phyloP scores from a whole-genome alignment of 352 stramenopile genomes.

The Phytophthora uliginosa region DNA sequence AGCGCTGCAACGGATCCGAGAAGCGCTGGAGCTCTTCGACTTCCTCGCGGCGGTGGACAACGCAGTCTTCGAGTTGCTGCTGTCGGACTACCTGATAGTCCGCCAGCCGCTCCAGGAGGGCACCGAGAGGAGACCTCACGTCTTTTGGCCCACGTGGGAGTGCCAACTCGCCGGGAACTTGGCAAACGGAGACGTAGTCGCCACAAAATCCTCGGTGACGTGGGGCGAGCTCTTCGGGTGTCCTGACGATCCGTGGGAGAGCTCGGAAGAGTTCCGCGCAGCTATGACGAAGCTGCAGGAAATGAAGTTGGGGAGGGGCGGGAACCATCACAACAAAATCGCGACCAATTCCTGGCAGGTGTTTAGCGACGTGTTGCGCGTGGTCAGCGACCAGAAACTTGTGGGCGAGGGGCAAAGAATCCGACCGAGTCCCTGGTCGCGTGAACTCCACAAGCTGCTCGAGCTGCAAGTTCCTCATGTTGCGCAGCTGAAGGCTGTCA shows the following conservation, averaged over 20 bases:
- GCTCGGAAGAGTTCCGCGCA: not conserved
- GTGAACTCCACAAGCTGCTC: not conserved
- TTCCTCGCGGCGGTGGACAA: not conserved
- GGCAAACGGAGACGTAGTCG: not conserved
- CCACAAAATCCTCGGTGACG: not conserved
- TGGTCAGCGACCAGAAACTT: not conserved
- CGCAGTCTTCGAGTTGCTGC: not conserved
- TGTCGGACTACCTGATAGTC: not conserved
- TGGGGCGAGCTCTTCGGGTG: constrained; percentile 4
- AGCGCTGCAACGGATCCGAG: not conserved
- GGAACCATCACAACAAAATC: not conserved
- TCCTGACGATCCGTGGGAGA: not conserved
- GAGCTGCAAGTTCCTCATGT: not conserved
- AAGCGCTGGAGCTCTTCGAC: constrained; percentile 5
- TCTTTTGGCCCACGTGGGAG: constrained; percentile 6
- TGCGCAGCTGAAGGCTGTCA: not conserved
- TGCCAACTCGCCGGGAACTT: not conserved
- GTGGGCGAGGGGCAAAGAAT: not conserved
- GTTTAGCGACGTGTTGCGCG: not conserved
- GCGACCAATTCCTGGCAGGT: not conserved
- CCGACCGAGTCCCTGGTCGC: not conserved
- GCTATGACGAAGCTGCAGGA: not conserved
- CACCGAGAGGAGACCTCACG: not conserved
- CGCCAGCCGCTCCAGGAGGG: not conserved
- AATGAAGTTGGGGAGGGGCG: not conserved